Percentiles rank a stretch among this genome's conserved stretches.
Conservation (phyloP, 1,139 yeast genomes). For the Meyerozyma sp. region DNA sequence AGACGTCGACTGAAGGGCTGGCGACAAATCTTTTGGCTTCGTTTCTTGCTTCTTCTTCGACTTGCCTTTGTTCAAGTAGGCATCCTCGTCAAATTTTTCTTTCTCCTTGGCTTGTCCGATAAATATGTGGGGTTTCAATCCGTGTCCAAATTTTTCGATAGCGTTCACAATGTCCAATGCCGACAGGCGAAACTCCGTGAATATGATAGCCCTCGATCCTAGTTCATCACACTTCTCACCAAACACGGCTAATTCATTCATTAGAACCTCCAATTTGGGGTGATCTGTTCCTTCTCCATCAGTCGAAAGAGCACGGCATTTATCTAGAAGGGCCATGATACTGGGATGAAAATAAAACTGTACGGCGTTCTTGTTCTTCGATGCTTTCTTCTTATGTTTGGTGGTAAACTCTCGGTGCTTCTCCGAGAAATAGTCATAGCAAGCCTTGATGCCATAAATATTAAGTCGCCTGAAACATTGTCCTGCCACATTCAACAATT, state of each 20-base stretch:
- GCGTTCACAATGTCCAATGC: slow-evolving; percentile 80
- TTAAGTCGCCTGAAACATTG: slow-evolving; percentile 63
- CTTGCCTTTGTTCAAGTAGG: slow-evolving; percentile 32
- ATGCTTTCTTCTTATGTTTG: slow-evolving; percentile 45
- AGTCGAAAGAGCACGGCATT: slow-evolving; percentile 38
- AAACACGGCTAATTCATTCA: slow-evolving; percentile 54
- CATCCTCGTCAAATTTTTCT: slow-evolving; percentile 57
- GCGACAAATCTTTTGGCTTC: slow-evolving; percentile 8
- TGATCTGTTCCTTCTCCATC: slow-evolving; percentile 56
- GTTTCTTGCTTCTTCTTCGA: slow-evolving; percentile 22
- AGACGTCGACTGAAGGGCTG: slow-evolving; percentile 29
- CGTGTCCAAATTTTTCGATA: slow-evolving; percentile 34
- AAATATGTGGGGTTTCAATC: slow-evolving; percentile 74
- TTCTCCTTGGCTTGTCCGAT: slow-evolving; percentile 73
- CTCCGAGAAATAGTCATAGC: slow-evolving; percentile 58
- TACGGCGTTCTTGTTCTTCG: slow-evolving; percentile 56
- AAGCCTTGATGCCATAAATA: slow-evolving; percentile 78
- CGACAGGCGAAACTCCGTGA: slow-evolving; percentile 83
- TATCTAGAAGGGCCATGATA: slow-evolving; percentile 37
- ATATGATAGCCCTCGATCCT: slow-evolving; percentile 73
- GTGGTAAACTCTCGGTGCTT: slow-evolving; percentile 56
- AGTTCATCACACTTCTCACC: slow-evolving; percentile 29
- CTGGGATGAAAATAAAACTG: slow-evolving; percentile 51
- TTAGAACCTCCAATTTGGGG: slow-evolving; percentile 63
- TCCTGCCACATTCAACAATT: slow-evolving; percentile 68